Evolutionary conservation across 2,329 filamentous ascomycete species (phyloP).

Genomic region (Penicillium sp.): DNA sequence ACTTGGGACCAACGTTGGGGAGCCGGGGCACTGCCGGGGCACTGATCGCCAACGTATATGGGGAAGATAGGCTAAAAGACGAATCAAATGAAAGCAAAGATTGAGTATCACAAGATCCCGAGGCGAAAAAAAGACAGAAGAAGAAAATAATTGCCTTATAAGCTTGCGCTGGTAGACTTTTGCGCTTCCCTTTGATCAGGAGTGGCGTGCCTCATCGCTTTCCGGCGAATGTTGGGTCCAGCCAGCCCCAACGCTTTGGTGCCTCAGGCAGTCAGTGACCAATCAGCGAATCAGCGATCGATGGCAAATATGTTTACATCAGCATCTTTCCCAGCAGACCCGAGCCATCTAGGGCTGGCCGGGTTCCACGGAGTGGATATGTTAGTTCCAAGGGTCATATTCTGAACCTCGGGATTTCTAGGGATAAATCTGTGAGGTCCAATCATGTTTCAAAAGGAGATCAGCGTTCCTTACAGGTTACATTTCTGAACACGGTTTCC

Average conservation of each 20-base stretch:
- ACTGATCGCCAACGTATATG: conserved; percentile 27
- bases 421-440: neutral
- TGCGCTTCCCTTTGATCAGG: conserved; percentile 3
- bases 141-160: conserved; percentile 6
- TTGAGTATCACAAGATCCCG: conserved; percentile 32
- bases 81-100: conserved; percentile 18
- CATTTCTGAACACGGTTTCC: neutral
- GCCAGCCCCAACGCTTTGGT: conserved; percentile 33
- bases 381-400: neutral
- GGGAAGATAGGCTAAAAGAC: conserved; percentile 16
- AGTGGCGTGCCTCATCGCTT: conserved; percentile 19
- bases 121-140: conserved; percentile 13
- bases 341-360: neutral
- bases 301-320: conserved; percentile 2
- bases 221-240: conserved; percentile 31
- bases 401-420: neutral
- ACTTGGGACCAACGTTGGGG: conserved; percentile 30
- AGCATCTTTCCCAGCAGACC: neutral
- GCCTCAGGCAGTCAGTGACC: conserved; percentile 9
- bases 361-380: neutral
- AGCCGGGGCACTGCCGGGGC: conserved; percentile 15
- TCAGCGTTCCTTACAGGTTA: neutral
- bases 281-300: neutral
- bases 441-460: neutral
- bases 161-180: conserved; percentile 4